Conservation (phyloP, 805 yeast species). For the Metschnikowia henanensis region DNA sequence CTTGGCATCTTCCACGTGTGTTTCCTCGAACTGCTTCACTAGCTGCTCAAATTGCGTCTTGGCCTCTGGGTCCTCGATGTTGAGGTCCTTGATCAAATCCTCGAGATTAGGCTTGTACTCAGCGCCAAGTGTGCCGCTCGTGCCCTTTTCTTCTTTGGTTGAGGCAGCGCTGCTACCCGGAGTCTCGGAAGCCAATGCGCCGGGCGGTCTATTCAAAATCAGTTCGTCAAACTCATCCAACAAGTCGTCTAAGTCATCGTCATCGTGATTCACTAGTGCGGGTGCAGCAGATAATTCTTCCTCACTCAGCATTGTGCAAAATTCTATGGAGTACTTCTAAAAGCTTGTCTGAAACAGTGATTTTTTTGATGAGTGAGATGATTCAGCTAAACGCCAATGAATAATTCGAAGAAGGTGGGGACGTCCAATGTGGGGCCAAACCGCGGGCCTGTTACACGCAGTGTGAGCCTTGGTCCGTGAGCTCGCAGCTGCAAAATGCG, state of each 20-base stretch:
- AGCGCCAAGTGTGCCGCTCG: slow-evolving; percentile 30
- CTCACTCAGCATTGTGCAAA: not conserved
- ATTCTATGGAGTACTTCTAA: no score
- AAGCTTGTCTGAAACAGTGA: no score
- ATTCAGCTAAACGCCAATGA: no score
- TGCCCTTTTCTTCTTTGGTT: slow-evolving; percentile 11
- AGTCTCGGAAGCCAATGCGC: slow-evolving; percentile 31
- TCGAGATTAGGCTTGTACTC: slow-evolving; percentile 36
- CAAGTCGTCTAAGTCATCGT: slow-evolving; percentile 79
- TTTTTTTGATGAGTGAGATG: no score
- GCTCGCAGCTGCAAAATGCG: no score
- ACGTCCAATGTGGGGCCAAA: no score
- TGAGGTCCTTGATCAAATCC: slow-evolving; percentile 47
- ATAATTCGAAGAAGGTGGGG: no score
- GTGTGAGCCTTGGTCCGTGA: no score
- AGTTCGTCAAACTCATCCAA: slow-evolving; percentile 84
- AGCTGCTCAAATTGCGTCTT: slow-evolving; percentile 50
- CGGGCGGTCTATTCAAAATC: slow-evolving; percentile 62
- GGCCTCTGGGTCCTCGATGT: slow-evolving; percentile 53
- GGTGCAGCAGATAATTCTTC: slow-evolving; percentile 7
- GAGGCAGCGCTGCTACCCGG: slow-evolving; percentile 5
- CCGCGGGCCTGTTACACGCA: no score
- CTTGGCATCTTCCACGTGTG: slow-evolving; percentile 33
- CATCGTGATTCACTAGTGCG: slow-evolving; percentile 25
- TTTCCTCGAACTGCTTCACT: slow-evolving; percentile 41